Conservation (phyloP, 2,329 filamentous ascomycete genomes). For the Tolypocladium tundrense region DNA sequence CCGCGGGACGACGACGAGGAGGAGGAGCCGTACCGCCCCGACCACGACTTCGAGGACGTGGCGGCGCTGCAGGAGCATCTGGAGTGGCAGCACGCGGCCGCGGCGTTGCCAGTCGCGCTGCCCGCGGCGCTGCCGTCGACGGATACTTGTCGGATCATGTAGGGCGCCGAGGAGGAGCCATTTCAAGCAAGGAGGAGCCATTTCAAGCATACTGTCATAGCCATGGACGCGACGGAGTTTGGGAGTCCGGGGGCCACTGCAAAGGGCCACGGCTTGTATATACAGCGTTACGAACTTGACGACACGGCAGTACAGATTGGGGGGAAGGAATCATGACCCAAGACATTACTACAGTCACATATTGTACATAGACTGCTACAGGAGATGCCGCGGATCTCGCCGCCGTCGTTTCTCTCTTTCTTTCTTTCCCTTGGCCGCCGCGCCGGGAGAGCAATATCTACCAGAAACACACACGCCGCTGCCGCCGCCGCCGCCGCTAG, state of each 20-base stretch:
- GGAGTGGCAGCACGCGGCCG: conserved; percentile 42
- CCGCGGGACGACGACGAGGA: conserved; percentile 36
- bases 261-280: background rate
- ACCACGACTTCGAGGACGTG: conserved; percentile 41
- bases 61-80: conserved; percentile 42
- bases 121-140: conserved; percentile 19
- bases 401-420: no score
- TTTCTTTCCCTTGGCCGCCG: background rate
- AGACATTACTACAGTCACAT: conserved; percentile 8
- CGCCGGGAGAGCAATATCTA: background rate
- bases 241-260: background rate
- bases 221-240: background rate
- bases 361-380: conserved; percentile 11
- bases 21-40: conserved; percentile 36
- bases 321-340: background rate
- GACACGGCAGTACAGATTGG: background rate
- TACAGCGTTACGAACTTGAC: conserved; percentile 4
- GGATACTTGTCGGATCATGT: conserved; percentile 38
- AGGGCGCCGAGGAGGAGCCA: background rate
- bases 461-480: background rate
- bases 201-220: background rate
- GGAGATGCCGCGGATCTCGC: background rate
- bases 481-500: conserved; percentile 28
- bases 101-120: conserved; percentile 25
- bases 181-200: background rate